Base-by-base conservation (phyloP, 2,329 filamentous ascomycete species). In the Fusarium sp. region DNA sequence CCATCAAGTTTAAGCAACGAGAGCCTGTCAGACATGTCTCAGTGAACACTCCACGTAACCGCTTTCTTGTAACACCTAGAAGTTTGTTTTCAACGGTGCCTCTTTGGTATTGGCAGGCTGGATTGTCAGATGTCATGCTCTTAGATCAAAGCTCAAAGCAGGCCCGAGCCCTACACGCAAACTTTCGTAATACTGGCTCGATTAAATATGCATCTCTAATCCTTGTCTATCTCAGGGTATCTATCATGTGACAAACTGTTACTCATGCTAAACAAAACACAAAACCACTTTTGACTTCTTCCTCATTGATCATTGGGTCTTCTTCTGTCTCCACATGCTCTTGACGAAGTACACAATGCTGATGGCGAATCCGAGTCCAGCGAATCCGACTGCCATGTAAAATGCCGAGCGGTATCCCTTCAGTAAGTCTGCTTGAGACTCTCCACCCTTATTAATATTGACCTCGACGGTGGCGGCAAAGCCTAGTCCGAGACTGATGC, bases 391-490 rank as follows among this genome's bases (percentile, higher is more conserved):
- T 1, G 42, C 66, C 66, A 69, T 69, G 5, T 69, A 69, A 6
- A 52, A 69, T 1, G 66, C 66, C 7, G 66, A 42, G 1, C 66
- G 51, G 2, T 70, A 69, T 6, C 66, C 66, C 7, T 50, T 67
- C 4, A 69, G 11, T 2, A 69, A 10, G 8, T 69, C 62, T 5
- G 30, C 26, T 12, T 42, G 45, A 3, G 66, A 70, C 31, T 69
- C 66, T 15, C 70, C 70, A 0, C 75, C 78, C 0, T 67, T 53
- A 5, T 75, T 70, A 0, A 81, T 74, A 8, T 80, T 77, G 0
- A 78, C 77, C 72, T 91, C 88, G 4, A 91, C 84, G 0, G 88
- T 91, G 0, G 88, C 89, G 0, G 89, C 89, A 45, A 92, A 84
- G 0, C 89, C 90, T 0, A 92, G 80, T 0, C 87, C 88, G 4